phyloP scores from a whole-genome alignment of 306 rosid genomes.

The Delonix regia region DNA sequence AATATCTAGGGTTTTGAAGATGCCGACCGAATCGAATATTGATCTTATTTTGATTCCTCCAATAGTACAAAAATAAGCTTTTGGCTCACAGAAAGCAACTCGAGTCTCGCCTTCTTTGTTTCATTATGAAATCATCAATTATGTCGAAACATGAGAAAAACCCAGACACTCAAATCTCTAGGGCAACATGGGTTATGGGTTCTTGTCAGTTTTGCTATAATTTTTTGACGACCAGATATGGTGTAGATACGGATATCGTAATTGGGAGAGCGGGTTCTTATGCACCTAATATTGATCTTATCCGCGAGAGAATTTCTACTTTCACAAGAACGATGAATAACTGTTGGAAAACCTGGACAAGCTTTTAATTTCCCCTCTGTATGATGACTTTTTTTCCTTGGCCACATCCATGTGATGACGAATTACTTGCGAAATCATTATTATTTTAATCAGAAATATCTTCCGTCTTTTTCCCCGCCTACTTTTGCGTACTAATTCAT shows the following conservation, averaged over 20 bases:
- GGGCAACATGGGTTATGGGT: slow-evolving; percentile 4
- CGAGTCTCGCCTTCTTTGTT: background rate
- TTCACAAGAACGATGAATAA: background rate
- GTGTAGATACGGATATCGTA: background rate
- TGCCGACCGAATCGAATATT: slow-evolving; percentile 26
- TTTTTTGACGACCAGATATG: background rate
- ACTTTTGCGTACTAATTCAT: background rate
- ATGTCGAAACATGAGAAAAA: background rate
- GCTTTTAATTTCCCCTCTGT: background rate
- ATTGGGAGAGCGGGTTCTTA: slow-evolving; percentile 46
- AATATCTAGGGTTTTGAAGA: slow-evolving; percentile 27
- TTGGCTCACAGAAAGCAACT: slow-evolving; percentile 29
- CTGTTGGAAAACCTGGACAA: slow-evolving; percentile 23
- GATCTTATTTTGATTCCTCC: slow-evolving; percentile 11
- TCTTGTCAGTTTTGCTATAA: background rate
- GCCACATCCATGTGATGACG: no score
- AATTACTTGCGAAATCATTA: background rate
- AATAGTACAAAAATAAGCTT: slow-evolving; percentile 30
- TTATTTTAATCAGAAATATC: background rate
- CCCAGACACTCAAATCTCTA: slow-evolving; percentile 2
- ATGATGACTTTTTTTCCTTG: no score
- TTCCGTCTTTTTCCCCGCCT: background rate
- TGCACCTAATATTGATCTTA: slow-evolving; percentile 53
- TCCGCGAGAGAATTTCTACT: slow-evolving; percentile 33
- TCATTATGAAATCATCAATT: background rate